phyloP scores from a whole-genome alignment of 768 basidiomycete species.

The Krasilnikovozyma curviuscula region DNA sequence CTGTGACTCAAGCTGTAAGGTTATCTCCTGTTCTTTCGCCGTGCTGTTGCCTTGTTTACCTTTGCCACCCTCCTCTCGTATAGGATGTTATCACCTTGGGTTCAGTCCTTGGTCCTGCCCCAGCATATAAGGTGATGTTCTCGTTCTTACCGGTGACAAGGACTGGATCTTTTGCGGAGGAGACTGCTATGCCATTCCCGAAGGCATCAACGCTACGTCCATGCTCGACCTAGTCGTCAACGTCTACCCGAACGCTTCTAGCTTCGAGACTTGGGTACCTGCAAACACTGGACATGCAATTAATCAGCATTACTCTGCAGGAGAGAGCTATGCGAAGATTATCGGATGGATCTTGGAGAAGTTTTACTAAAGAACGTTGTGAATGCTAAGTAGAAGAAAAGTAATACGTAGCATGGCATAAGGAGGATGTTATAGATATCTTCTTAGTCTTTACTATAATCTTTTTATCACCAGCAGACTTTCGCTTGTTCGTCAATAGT shows the following conservation, averaged over 20 bases:
- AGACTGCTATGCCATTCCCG: conserved; percentile 4
- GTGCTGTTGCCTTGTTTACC: too few species aligned
- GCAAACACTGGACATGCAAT: conserved; percentile 7
- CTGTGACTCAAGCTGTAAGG: conserved; percentile 12
- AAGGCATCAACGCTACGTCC: conserved; percentile 4
- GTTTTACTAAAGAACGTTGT: too few species aligned
- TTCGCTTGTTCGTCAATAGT: too few species aligned
- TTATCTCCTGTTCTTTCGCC: neutral
- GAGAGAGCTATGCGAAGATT: conserved; percentile 4
- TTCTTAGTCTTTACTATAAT: too few species aligned
- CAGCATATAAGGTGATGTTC: conserved; percentile 8
- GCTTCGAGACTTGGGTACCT: conserved; percentile 5
- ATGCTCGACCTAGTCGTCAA: conserved; percentile 3
- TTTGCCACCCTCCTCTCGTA: too few species aligned
- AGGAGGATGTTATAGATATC: too few species aligned
- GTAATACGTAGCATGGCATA: too few species aligned
- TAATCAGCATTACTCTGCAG: conserved; percentile 7
- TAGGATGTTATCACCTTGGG: too few species aligned
- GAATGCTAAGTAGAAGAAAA: too few species aligned
- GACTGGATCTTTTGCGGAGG: conserved; percentile 14
- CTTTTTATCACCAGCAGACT: too few species aligned
- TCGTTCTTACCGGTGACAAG: conserved; percentile 11
- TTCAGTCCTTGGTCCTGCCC: neutral
- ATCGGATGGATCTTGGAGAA: conserved; percentile 3
- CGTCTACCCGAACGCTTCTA: conserved; percentile 4